Evolutionary conservation across 2,329 filamentous ascomycete species (phyloP).

Genomic region (Ophiostoma populinum): DNA sequence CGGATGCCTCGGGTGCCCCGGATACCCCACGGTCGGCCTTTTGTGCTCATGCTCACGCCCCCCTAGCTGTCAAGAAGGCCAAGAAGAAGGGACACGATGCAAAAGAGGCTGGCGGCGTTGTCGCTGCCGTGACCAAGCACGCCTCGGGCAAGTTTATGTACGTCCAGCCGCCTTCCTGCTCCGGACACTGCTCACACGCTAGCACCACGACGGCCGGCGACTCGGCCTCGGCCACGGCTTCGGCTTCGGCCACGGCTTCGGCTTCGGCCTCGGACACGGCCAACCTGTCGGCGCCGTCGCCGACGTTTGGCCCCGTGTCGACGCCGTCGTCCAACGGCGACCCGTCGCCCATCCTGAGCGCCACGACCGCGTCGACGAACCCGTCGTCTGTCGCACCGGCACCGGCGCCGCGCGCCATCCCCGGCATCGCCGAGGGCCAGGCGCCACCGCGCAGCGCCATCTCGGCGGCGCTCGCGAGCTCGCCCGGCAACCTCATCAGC

Average conservation of each 20-base stretch:
- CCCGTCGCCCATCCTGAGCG: conserved; percentile 30
- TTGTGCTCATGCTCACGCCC: background rate
- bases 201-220: too few relatives aligned
- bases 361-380: conserved; percentile 24
- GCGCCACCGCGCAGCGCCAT: conserved; percentile 19
- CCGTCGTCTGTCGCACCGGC: conserved; percentile 24
- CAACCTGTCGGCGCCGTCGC: conserved; percentile 24
- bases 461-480: conserved; percentile 25
- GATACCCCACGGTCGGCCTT: background rate
- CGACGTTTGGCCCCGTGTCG: conserved; percentile 25
- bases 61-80: conserved; percentile 25
- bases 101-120: conserved; percentile 34
- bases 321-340: conserved; percentile 24
- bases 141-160: conserved; percentile 34
- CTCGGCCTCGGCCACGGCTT: too few relatives aligned
- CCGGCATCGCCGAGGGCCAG: conserved; percentile 26
- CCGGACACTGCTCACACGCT: too few relatives aligned
- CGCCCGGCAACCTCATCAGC: conserved; percentile 35
- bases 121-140: conserved; percentile 35
- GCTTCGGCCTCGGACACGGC: conserved; percentile 23
- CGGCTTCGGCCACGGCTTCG: background rate
- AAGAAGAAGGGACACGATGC: conserved; percentile 39
- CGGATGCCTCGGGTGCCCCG: too few relatives aligned
- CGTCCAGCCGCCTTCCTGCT: conserved; percentile 19
- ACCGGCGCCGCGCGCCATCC: conserved; percentile 25